Conservation (phyloP, 2,329 filamentous ascomycete species). For the Fusarium armeniacum region DNA sequence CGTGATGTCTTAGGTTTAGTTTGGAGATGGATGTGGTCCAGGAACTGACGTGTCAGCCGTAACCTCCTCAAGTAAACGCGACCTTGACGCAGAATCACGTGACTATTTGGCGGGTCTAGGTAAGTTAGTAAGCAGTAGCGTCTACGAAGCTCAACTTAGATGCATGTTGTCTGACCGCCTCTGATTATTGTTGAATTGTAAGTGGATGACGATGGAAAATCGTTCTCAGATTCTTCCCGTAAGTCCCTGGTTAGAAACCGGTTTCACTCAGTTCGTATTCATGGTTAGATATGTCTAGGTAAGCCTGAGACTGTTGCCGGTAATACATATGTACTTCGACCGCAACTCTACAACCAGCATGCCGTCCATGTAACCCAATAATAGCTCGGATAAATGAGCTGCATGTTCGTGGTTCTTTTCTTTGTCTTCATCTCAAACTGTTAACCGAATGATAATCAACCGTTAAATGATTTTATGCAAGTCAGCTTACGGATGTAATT, state of each 20-base stretch:
- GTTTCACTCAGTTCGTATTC: constrained; percentile 7
- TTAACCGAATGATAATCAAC: neutral
- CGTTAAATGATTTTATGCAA: constrained; percentile 8
- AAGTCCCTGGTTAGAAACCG: neutral
- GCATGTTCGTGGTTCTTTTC: neutral
- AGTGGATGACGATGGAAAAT: neutral
- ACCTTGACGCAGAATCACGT: constrained; percentile 54
- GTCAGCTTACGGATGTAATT: constrained; percentile 21
- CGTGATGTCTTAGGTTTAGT: constrained; percentile 21
- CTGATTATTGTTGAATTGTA: constrained; percentile 4
- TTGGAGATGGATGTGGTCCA: constrained; percentile 23
- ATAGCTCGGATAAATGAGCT: constrained; percentile 7
- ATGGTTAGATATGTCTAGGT: neutral
- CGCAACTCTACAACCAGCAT: neutral
- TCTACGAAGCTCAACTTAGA: constrained; percentile 1
- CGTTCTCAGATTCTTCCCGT: neutral
- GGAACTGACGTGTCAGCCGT: constrained; percentile 49
- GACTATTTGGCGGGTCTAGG: constrained; percentile 14
- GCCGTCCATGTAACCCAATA: neutral
- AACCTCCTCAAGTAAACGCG: constrained; percentile 34
- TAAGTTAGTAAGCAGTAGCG: neutral
- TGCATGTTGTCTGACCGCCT: constrained; percentile 4
- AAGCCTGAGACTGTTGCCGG: constrained; percentile 1
- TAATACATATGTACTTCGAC: neutral
- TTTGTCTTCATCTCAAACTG: neutral